Evolutionary conservation across 2,329 filamentous ascomycete species (phyloP).

Genomic region (Trichophyton benhamiae): DNA sequence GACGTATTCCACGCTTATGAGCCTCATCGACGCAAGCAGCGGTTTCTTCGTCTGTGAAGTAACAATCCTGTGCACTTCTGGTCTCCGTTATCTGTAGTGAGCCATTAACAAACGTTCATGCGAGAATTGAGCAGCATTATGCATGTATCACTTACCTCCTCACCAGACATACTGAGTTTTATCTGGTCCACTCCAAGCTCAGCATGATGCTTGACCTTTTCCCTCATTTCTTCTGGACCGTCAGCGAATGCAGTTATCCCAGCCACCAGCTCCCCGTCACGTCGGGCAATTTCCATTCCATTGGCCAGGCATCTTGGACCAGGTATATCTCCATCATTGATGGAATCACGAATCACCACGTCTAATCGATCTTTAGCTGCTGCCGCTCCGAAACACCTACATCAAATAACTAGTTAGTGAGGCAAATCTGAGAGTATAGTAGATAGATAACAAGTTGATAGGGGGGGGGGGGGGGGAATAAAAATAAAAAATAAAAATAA

Average conservation of each 20-base stretch:
- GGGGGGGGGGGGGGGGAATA: too few species aligned
- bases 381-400: slow-evolving; percentile 35
- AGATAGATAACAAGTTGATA: not conserved
- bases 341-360: slow-evolving; percentile 37
- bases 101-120: not conserved
- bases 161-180: slow-evolving; percentile 35
- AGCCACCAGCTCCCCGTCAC: slow-evolving; percentile 34
- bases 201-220: slow-evolving; percentile 27
- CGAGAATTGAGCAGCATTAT: not conserved
- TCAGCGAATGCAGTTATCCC: slow-evolving; percentile 35
- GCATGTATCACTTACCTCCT: slow-evolving; percentile 18
- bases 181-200: slow-evolving; percentile 33
- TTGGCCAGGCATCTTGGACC: slow-evolving; percentile 40
- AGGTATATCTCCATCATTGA: slow-evolving; percentile 38
- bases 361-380: slow-evolving; percentile 38
- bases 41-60: slow-evolving; percentile 37
- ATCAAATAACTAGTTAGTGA: not conserved
- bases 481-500: too few species aligned
- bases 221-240: slow-evolving; percentile 31
- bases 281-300: slow-evolving; percentile 37
- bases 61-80: slow-evolving; percentile 34
- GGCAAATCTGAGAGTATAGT: not conserved
- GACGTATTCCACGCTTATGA: slow-evolving; percentile 21
- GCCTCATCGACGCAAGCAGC: slow-evolving; percentile 39
- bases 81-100: slow-evolving; percentile 19